Percentiles rank a stretch among this genome's conserved stretches.
phyloP scores from a whole-genome alignment of 768 basidiomycete species.

The Mycena filopes region DNA sequence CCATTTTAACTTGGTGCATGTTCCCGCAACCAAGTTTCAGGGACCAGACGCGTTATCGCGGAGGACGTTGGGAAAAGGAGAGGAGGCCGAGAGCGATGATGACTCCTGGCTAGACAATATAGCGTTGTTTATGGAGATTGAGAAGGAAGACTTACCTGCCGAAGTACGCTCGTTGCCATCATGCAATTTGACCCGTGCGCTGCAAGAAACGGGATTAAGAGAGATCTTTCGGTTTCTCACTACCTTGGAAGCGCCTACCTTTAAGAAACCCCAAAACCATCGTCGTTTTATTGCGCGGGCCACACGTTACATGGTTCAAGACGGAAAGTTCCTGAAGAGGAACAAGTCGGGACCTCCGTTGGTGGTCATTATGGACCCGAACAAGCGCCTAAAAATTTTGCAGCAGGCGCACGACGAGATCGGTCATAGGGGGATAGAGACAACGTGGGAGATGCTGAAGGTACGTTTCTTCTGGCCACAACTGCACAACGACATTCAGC shows the following conservation, averaged over 20 bases:
- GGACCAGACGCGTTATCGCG: constrained; percentile 50
- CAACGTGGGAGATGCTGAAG: too few species aligned
- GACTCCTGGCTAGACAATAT: constrained; percentile 31
- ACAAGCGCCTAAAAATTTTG: too few species aligned
- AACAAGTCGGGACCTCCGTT: background rate
- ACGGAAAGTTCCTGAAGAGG: background rate
- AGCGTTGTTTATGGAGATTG: too few species aligned
- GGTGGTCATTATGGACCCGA: too few species aligned
- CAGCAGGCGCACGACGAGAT: too few species aligned
- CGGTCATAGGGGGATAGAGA: too few species aligned
- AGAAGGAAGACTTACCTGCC: too few species aligned
- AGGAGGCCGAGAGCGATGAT: constrained; percentile 37
- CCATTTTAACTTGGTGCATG: constrained; percentile 46
- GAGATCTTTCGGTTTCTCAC: background rate
- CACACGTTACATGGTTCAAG: background rate
- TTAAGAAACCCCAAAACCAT: background rate
- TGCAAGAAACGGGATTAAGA: background rate
- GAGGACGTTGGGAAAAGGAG: constrained; percentile 26
- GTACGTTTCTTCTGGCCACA: too few species aligned
- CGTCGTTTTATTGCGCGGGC: background rate
- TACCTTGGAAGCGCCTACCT: background rate
- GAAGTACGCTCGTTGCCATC: background rate
- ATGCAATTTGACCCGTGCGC: background rate
- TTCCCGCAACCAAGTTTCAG: constrained; percentile 42
- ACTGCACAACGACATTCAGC: too few species aligned